Conservation (phyloP, 2,329 filamentous ascomycete species). For the Trichoderma atroviride region DNA sequence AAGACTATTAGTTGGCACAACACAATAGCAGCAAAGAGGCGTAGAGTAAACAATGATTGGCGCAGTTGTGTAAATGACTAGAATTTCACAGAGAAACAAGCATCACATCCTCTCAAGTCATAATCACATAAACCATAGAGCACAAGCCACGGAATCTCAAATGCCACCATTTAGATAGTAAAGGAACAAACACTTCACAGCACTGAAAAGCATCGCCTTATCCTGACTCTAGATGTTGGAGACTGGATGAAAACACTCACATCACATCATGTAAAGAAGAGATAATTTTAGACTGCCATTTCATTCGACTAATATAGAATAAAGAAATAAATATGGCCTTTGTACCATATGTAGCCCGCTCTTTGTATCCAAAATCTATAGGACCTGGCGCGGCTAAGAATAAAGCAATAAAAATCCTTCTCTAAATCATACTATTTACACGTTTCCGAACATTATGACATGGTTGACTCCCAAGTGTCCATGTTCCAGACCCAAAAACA, state of each 20-base stretch:
- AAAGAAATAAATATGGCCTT: conserved; percentile 25
- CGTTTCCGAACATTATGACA: conserved; percentile 21
- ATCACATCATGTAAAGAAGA: neutral
- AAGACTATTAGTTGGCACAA: neutral
- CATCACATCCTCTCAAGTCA: neutral
- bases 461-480: conserved; percentile 15
- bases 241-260: neutral
- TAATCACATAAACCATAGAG: neutral
- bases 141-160: neutral
- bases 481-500: conserved; percentile 22
- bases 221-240: too few relatives aligned
- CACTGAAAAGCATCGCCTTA: too few relatives aligned
- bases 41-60: neutral
- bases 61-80: neutral
- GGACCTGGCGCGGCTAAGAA: conserved; percentile 20
- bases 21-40: too few relatives aligned
- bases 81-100: neutral
- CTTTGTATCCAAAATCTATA: conserved; percentile 16
- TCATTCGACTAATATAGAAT: conserved; percentile 25
- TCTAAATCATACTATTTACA: conserved; percentile 27
- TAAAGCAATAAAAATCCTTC: conserved; percentile 19
- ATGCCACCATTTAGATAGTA: neutral
- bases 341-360: conserved; percentile 19
- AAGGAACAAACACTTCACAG: too few relatives aligned
- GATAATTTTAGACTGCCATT: conserved; percentile 15